Conservation (phyloP, 805 yeast genomes). For the Hanseniaspora pseudoguilliermondii region DNA sequence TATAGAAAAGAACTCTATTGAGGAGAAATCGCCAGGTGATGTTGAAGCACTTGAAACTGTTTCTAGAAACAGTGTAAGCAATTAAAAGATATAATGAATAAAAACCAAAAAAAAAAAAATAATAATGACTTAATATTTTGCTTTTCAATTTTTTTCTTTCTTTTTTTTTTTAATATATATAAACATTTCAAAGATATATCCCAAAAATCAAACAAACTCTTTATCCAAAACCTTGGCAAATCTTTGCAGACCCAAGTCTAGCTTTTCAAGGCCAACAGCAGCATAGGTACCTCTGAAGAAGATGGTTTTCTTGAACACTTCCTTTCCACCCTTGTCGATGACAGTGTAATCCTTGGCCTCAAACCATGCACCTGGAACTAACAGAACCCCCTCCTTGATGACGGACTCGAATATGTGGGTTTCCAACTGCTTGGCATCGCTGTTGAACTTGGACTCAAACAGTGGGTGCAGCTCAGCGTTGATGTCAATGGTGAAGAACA, state of each 20-base stretch:
- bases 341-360: conserved; percentile 20
- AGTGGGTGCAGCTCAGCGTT: conserved; percentile 76
- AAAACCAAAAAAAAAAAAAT: not conserved
- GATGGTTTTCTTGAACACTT: conserved; percentile 35
- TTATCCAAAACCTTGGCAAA: conserved; percentile 50
- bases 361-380: conserved; percentile 82
- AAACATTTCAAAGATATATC: no score
- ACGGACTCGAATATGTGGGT: conserved; percentile 48
- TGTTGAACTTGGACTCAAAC: conserved; percentile 41
- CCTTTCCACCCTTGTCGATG: conserved; percentile 27
- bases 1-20: not conserved
- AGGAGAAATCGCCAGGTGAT: not conserved
- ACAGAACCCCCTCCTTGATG: conserved; percentile 47
- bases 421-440: conserved; percentile 56
- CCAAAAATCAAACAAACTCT: conserved; percentile 32
- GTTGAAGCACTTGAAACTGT: not conserved
- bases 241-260: conserved; percentile 50
- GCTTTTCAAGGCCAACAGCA: conserved; percentile 59
- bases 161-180: not conserved
- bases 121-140: not conserved
- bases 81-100: not conserved
- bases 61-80: conserved; percentile 1
- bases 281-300: conserved; percentile 85
- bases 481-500: conserved; percentile 65
- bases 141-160: not conserved